These are phyloP conservation scores for Pontederia paniculata DNA, from an alignment of 176 grass and related monocot species.

Conservation along the genomic window DNA sequence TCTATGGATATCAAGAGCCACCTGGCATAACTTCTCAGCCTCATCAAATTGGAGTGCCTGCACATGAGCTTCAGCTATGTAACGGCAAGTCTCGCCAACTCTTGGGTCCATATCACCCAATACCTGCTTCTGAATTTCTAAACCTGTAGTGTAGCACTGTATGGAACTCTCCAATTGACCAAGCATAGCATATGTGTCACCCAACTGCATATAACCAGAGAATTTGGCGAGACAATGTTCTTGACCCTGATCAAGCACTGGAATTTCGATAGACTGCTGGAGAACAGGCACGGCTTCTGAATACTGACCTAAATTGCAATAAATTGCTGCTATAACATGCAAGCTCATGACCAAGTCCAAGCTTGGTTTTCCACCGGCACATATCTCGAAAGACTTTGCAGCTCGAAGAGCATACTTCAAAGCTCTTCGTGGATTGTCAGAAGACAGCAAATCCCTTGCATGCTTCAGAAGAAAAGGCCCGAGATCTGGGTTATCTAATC, in stretches of 20 bases:
- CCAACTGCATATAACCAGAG: constrained; percentile 25
- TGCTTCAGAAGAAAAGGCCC: constrained; percentile 25
- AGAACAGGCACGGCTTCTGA: constrained; percentile 17
- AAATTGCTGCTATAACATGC: constrained; percentile 13
- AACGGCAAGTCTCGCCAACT: constrained; percentile 20
- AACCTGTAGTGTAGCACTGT: constrained; percentile 14
- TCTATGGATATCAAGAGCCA: constrained; percentile 22
- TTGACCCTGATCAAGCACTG: constrained; percentile 13
- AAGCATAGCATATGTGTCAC: constrained; percentile 14
- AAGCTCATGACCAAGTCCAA: constrained; percentile 18
- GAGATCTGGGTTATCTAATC: constrained; percentile 4
- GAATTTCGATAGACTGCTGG: constrained; percentile 15
- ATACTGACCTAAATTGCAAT: constrained; percentile 11
- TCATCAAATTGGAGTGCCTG: constrained; percentile 22
- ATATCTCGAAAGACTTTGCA: constrained; percentile 20
- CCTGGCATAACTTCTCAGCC: constrained; percentile 17
- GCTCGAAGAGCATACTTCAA: constrained; percentile 18
- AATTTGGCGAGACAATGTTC: constrained; percentile 19
- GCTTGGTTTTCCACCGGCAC: constrained; percentile 2
- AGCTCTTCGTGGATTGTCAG: constrained; percentile 3
- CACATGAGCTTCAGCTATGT: constrained; percentile 24
- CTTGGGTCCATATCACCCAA: constrained; percentile 13
- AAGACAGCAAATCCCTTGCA: constrained; percentile 18
- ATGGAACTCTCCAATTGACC: constrained; percentile 18
- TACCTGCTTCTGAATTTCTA: constrained; percentile 18